Percentiles rank a stretch among this genome's conserved stretches.
phyloP scores from a whole-genome alignment of 2,329 filamentous ascomycete genomes.

The Hypoxylon sp. region DNA sequence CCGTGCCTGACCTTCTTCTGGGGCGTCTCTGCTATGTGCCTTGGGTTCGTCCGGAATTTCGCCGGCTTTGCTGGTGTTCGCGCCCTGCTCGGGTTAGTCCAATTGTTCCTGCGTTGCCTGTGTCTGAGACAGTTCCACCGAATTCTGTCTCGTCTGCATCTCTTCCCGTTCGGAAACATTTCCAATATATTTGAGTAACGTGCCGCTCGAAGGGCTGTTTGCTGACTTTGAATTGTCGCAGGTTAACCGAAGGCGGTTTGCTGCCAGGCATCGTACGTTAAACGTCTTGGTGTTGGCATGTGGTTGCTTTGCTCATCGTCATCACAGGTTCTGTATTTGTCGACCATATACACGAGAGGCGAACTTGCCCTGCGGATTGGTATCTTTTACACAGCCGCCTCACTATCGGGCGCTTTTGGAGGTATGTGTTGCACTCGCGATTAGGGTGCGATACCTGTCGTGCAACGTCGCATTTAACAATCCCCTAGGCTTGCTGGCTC shows the following conservation, averaged over 20 bases:
- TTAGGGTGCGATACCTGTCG: neutral
- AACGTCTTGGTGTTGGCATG: neutral
- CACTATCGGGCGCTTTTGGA: conserved; percentile 73
- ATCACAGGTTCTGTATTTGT: conserved; percentile 71
- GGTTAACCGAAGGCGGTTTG: conserved; percentile 73
- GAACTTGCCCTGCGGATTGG: conserved; percentile 74
- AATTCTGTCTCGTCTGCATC: neutral
- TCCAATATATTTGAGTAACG: neutral
- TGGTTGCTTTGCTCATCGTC: conserved; percentile 33
- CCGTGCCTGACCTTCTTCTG: conserved; percentile 67
- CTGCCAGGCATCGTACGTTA: conserved; percentile 71
- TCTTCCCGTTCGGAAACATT: neutral
- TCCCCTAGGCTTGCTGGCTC: conserved; percentile 64
- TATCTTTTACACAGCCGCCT: conserved; percentile 76
- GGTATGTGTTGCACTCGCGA: conserved; percentile 51
- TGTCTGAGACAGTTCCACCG: conserved; percentile 1
- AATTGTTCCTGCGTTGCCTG: conserved; percentile 3
- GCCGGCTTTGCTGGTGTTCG: conserved; percentile 71
- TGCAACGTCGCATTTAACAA: conserved; percentile 20
- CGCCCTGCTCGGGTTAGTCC: conserved; percentile 64
- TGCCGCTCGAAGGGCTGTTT: neutral
- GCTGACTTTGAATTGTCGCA: conserved; percentile 22
- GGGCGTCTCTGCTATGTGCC: conserved; percentile 70
- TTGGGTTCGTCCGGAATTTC: conserved; percentile 66
- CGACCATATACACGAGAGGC: conserved; percentile 69